phyloP scores from a whole-genome alignment of 2,329 filamentous ascomycete species.

The Aspergillus udagawae region DNA sequence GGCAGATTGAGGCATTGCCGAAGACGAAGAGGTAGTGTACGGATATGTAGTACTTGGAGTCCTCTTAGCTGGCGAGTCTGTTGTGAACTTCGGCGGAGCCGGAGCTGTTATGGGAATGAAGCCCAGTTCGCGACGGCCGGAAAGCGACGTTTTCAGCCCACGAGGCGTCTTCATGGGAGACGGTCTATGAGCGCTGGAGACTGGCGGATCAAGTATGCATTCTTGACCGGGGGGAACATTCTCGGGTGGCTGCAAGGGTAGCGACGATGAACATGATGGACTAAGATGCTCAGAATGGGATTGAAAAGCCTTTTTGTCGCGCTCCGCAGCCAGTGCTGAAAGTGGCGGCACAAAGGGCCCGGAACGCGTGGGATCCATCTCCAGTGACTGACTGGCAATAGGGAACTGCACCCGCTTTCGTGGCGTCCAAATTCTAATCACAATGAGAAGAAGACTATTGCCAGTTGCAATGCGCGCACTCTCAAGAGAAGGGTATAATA shows the following conservation, averaged over 20 bases:
- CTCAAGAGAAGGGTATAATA: not conserved
- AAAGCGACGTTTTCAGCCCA: constrained; percentile 50
- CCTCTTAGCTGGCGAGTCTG: constrained; percentile 48
- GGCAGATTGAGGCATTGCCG: constrained; percentile 41
- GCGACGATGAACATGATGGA: constrained; percentile 52
- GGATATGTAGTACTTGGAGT: constrained; percentile 31
- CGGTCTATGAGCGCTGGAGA: constrained; percentile 46
- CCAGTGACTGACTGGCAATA: constrained; percentile 2
- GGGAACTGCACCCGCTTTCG: not conserved
- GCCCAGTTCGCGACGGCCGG: constrained; percentile 58
- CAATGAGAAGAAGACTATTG: not conserved
- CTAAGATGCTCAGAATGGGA: constrained; percentile 44
- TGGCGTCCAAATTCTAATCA: not conserved
- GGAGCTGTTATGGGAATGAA: constrained; percentile 58
- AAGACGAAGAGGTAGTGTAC: constrained; percentile 10
- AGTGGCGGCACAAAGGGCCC: constrained; percentile 55
- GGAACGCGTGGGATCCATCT: constrained; percentile 39
- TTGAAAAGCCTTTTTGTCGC: constrained; percentile 30
- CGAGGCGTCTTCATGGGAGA: constrained; percentile 67
- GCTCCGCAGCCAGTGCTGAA: constrained; percentile 50
- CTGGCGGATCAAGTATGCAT: constrained; percentile 62
- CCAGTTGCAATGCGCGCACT: not conserved
- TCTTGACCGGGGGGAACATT: constrained; percentile 51
- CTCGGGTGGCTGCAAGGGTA: constrained; percentile 44
- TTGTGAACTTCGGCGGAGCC: constrained; percentile 40